Evolutionary conservation across 768 basidiomycete genomes (phyloP).

Genomic region (Crepidotus variabilis): DNA sequence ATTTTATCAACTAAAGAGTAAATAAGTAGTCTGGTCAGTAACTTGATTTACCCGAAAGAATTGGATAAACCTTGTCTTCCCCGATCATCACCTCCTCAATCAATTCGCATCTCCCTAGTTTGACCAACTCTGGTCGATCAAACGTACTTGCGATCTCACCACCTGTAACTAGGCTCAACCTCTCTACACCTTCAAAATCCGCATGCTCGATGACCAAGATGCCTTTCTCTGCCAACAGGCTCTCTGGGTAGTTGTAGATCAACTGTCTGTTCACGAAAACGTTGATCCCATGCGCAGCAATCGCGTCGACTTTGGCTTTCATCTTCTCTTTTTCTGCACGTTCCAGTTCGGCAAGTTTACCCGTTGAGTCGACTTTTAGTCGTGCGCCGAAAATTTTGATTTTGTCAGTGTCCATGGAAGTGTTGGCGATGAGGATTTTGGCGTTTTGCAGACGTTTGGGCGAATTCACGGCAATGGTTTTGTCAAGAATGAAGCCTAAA

Average conservation of each 20-base stretch:
- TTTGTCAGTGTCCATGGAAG: constrained; percentile 99
- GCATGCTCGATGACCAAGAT: constrained; percentile 98
- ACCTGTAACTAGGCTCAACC: constrained; percentile 92
- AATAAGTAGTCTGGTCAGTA: neutral
- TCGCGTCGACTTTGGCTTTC: constrained; percentile 95
- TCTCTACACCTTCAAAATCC: constrained; percentile 98
- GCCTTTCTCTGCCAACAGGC: constrained; percentile 88
- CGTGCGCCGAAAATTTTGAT: constrained; percentile 99
- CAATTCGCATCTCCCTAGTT: constrained; percentile 87
- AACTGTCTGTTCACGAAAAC: constrained; percentile 97
- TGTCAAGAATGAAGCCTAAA: constrained; percentile 95
- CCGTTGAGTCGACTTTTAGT: constrained; percentile 92
- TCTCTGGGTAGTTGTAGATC: constrained; percentile 99
- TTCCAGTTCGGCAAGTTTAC: constrained; percentile 97
- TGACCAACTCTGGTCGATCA: constrained; percentile 87
- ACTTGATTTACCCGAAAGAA: neutral
- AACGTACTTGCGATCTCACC: constrained; percentile 98
- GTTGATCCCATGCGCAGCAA: constrained; percentile 93
- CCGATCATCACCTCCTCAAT: constrained; percentile 99
- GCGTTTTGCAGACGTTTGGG: constrained; percentile 94
- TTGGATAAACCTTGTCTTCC: constrained; percentile 81
- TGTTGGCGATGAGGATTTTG: constrained; percentile 96
- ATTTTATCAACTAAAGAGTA: constrained; percentile 86
- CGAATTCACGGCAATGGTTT: constrained; percentile 89
- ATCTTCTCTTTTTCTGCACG: constrained; percentile 98